Evolutionary conservation across 2,329 filamentous ascomycete species (phyloP).

Genomic region (Microdochium bolleyi): DNA sequence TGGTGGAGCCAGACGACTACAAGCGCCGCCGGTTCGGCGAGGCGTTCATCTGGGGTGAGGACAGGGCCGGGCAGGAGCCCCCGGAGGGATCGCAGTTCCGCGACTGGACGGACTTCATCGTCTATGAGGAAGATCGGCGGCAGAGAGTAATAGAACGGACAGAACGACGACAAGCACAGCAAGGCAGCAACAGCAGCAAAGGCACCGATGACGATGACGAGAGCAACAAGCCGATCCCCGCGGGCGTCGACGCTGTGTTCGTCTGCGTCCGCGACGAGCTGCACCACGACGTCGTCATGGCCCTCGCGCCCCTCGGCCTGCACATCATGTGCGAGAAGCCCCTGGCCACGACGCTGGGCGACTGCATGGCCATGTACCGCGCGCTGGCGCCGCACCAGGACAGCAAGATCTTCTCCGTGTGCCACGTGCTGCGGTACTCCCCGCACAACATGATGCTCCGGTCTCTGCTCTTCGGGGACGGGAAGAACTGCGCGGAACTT

Average conservation of each 20-base stretch:
- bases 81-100: constrained; percentile 59
- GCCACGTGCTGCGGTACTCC: constrained; percentile 88
- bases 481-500: background rate
- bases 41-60: constrained; percentile 63
- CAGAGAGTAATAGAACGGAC: constrained; percentile 23
- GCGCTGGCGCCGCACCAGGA: constrained; percentile 34
- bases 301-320: constrained; percentile 59
- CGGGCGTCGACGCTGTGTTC: constrained; percentile 54
- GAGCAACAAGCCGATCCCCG: constrained; percentile 21
- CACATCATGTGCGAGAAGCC: constrained; percentile 97
- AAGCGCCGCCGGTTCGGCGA: constrained; percentile 66
- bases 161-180: background rate
- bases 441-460: constrained; percentile 85
- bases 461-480: constrained; percentile 64
- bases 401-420: constrained; percentile 68
- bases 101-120: constrained; percentile 69
- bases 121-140: constrained; percentile 60
- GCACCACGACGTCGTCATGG: constrained; percentile 74
- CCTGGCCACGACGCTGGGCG: constrained; percentile 67
- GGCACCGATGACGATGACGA: background rate
- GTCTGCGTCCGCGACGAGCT: constrained; percentile 74
- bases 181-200: too few relatives aligned
- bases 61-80: constrained; percentile 22
- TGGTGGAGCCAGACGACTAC: constrained; percentile 74
- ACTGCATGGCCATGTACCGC: constrained; percentile 69